Evolutionary conservation across 129 eudicot species (phyloP).

Genomic region (Heracleum sosnowskyi): DNA sequence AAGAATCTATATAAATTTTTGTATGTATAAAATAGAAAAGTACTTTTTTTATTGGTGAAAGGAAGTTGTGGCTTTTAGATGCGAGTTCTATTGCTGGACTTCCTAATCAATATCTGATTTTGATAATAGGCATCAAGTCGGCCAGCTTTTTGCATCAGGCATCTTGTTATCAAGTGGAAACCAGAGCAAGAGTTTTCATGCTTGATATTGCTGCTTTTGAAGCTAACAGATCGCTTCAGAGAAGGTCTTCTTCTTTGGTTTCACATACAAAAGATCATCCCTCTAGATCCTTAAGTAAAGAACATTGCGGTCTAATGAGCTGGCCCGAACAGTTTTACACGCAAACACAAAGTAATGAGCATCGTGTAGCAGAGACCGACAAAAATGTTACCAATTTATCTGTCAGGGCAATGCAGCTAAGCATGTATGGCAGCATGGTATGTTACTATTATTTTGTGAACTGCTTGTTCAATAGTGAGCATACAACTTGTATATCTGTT

Average conservation of each 20-base stretch:
- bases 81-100: neutral
- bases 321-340: conserved; percentile 56
- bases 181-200: conserved; percentile 71
- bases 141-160: conserved; percentile 57
- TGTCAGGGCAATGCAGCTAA: conserved; percentile 74
- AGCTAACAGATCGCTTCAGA: conserved; percentile 41
- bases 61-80: no score
- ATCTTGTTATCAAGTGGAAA: conserved; percentile 58
- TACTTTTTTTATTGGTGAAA: no score
- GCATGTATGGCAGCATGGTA: conserved; percentile 89
- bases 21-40: no score
- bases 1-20: no score
- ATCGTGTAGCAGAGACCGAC: conserved; percentile 20
- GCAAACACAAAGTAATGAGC: conserved; percentile 20
- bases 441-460: neutral
- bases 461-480: neutral
- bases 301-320: conserved; percentile 67
- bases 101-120: neutral
- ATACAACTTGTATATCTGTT: neutral
- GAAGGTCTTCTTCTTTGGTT: conserved; percentile 56
- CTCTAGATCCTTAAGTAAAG: conserved; percentile 31
- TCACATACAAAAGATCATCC: conserved; percentile 44
- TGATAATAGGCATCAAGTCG: conserved; percentile 19
- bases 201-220: conserved; percentile 63
- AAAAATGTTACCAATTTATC: conserved; percentile 40